Evolutionary conservation across 495 filamentous ascomycete species (phyloP).

Genomic region (Bathelium albidoporum): DNA sequence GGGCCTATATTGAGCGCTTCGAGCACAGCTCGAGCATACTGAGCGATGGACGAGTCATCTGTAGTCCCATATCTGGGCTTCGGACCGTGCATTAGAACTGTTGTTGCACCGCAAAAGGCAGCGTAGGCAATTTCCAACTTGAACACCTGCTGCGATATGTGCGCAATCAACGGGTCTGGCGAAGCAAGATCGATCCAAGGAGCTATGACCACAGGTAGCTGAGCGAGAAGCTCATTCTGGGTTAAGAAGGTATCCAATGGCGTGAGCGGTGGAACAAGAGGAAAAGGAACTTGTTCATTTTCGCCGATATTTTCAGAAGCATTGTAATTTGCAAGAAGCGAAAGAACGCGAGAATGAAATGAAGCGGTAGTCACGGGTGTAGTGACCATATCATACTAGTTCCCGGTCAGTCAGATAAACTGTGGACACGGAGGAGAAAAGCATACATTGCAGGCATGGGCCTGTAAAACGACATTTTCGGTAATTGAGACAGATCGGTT

Average conservation of each 20-base stretch:
- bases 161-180: conserved; percentile 65
- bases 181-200: conserved; percentile 89
- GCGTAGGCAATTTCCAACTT: conserved; percentile 88
- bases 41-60: conserved; percentile 42
- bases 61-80: conserved; percentile 39
- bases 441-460: conserved; percentile 55
- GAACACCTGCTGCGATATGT: conserved; percentile 78
- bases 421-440: background rate
- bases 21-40: conserved; percentile 78
- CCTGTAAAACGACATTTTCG: conserved; percentile 51
- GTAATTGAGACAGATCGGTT: conserved; percentile 51
- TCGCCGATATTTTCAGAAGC: conserved; percentile 34
- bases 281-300: conserved; percentile 17
- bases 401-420: background rate
- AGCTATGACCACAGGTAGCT: conserved; percentile 62
- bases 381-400: conserved; percentile 87
- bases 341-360: conserved; percentile 68
- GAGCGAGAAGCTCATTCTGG: conserved; percentile 59
- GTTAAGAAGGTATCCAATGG: conserved; percentile 63
- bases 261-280: conserved; percentile 53
- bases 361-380: conserved; percentile 73
- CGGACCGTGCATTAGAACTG: conserved; percentile 72
- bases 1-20: conserved; percentile 62
- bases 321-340: conserved; percentile 30
- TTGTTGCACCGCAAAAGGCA: conserved; percentile 81